phyloP scores from a whole-genome alignment of 2,329 filamentous ascomycete species.

The Dactylonectria estremocensis region DNA sequence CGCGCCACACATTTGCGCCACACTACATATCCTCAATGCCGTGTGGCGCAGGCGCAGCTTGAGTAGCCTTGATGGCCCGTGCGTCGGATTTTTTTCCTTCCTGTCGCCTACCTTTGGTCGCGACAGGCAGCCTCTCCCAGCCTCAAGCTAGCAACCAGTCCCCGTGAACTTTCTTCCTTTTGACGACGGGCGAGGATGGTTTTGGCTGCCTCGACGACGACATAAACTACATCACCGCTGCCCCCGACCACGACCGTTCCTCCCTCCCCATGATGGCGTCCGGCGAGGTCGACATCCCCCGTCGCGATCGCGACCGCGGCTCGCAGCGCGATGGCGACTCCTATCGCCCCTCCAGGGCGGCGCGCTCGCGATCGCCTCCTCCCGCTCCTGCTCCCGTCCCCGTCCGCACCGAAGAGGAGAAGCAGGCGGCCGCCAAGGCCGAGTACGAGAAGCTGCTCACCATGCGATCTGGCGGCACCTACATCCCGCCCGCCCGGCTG shows the following conservation, averaged over 20 bases:
- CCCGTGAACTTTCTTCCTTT: slow-evolving; percentile 33
- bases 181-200: slow-evolving; percentile 31
- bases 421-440: slow-evolving; percentile 89
- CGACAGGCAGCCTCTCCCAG: slow-evolving; percentile 30
- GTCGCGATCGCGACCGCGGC: slow-evolving; percentile 55
- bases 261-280: slow-evolving; percentile 58
- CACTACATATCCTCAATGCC: slow-evolving; percentile 22
- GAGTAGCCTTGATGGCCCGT: slow-evolving; percentile 37
- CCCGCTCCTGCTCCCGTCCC: slow-evolving; percentile 54
- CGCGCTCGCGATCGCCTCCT: slow-evolving; percentile 50
- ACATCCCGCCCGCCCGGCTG: slow-evolving; percentile 93
- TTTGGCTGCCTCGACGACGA: slow-evolving; percentile 29
- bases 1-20: slow-evolving; percentile 33
- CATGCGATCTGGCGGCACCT: slow-evolving; percentile 95
- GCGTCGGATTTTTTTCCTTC: slow-evolving; percentile 45
- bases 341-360: slow-evolving; percentile 61
- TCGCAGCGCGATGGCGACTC: slow-evolving; percentile 64
- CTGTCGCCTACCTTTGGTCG: slow-evolving; percentile 26
- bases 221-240: slow-evolving; percentile 22
- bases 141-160: slow-evolving; percentile 29
- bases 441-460: slow-evolving; percentile 94
- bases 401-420: slow-evolving; percentile 80
- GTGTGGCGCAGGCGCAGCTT: slow-evolving; percentile 25
- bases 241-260: background rate
- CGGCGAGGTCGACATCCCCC: slow-evolving; percentile 60